A percentile compares a stretch with the other conserved stretches of the same genome.
phyloP scores from a whole-genome alignment of 2,329 filamentous ascomycete genomes.

The Thelonectria olida region DNA sequence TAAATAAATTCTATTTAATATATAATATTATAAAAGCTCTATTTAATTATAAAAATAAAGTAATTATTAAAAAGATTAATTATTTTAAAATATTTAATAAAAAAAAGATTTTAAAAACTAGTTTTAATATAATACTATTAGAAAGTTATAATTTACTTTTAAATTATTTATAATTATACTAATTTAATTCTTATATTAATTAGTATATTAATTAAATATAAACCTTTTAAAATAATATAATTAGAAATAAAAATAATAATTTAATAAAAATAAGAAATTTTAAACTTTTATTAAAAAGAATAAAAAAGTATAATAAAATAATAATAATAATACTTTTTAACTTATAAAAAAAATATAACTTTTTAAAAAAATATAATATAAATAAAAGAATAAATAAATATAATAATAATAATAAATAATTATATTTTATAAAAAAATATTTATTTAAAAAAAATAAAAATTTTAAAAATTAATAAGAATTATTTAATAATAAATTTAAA shows the following conservation, averaged over 20 bases:
- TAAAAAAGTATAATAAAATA: no score
- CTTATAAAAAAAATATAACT: background rate
- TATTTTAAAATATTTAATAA: background rate
- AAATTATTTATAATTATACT: no score
- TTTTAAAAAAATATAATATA: background rate
- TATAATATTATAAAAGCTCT: background rate
- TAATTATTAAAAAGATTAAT: background rate
- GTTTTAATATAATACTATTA: no score
- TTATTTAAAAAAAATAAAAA: conserved; percentile 1
- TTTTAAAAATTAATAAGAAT: background rate
- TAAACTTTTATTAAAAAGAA: no score
- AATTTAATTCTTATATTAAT: no score
- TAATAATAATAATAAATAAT: background rate
- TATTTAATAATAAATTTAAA: no score
- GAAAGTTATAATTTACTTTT: no score
- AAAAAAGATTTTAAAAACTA: no score
- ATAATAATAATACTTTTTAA: background rate
- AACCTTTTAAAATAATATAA: no score
- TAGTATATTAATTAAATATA: no score
- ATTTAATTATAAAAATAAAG: background rate
- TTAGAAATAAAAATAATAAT: no score
- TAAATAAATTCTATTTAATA: background rate
- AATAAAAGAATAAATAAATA: background rate
- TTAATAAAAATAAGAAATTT: no score
- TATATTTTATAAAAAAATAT: background rate